Conservation (phyloP, 1,284 basidiomycete genomes). For the Ustilago crameri region DNA sequence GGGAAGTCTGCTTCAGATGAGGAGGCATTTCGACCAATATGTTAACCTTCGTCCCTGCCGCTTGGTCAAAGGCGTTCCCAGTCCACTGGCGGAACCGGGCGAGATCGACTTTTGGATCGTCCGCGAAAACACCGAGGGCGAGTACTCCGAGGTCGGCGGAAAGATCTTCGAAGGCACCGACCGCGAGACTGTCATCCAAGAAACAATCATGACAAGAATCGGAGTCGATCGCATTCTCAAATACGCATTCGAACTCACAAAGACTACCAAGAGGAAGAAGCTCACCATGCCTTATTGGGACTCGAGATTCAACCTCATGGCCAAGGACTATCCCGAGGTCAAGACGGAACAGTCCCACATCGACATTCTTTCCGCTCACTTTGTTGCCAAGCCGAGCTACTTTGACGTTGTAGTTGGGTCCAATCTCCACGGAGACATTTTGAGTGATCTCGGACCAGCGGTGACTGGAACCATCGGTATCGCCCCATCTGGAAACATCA, state of each 20-base stretch:
- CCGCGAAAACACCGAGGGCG: conserved; percentile 74
- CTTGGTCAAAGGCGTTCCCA: conserved; percentile 72
- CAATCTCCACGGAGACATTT: conserved; percentile 74
- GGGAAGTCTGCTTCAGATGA: conserved; percentile 68
- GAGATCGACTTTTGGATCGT: conserved; percentile 73
- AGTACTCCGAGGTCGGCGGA: conserved; percentile 73
- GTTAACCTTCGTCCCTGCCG: conserved; percentile 73
- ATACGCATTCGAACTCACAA: conserved; percentile 73
- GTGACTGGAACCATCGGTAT: conserved; percentile 75
- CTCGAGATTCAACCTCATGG: conserved; percentile 70
- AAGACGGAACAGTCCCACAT: conserved; percentile 68
- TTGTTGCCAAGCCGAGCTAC: conserved; percentile 72
- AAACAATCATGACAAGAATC: conserved; percentile 71
- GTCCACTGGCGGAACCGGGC: conserved; percentile 69
- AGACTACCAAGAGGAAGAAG: conserved; percentile 71
- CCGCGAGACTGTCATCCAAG: conserved; percentile 69
- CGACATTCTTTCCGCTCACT: conserved; percentile 71
- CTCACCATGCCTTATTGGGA: conserved; percentile 69
- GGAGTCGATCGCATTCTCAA: conserved; percentile 73
- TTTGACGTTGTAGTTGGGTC: conserved; percentile 74
- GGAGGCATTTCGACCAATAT: conserved; percentile 74
- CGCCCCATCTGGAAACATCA: conserved; percentile 73
- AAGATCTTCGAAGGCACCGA: conserved; percentile 68
- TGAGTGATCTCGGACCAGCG: conserved; percentile 74
- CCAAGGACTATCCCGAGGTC: conserved; percentile 73